phyloP scores from a whole-genome alignment of 768 basidiomycete genomes.

The Boletus rubroflammeus region DNA sequence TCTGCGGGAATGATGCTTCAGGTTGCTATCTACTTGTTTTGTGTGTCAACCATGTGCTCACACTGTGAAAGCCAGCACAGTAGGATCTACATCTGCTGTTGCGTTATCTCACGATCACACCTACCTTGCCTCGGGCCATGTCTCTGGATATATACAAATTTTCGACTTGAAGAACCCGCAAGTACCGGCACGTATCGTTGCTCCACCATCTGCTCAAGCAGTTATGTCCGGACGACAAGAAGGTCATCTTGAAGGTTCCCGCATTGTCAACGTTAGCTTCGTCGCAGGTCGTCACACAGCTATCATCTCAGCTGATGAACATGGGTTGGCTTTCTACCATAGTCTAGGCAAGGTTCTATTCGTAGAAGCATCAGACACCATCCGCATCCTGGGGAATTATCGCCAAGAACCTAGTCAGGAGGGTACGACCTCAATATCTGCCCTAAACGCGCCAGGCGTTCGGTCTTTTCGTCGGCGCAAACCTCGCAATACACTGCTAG shows the following conservation, averaged over 20 bases:
- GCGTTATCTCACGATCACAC: constrained; percentile 93
- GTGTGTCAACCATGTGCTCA: constrained; percentile 18
- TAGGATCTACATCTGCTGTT: constrained; percentile 83
- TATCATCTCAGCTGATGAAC: constrained; percentile 84
- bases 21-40: constrained; percentile 41
- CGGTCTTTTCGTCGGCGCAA: constrained; percentile 43
- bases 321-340: constrained; percentile 92
- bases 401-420: constrained; percentile 43
- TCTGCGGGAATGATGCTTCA: constrained; percentile 68
- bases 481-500: constrained; percentile 64
- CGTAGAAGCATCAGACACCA: constrained; percentile 90
- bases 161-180: constrained; percentile 75
- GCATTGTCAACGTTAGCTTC: constrained; percentile 80
- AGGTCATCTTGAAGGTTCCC: constrained; percentile 77
- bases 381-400: constrained; percentile 91
- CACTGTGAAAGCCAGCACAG: constrained; percentile 44
- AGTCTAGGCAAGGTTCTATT: constrained; percentile 91
- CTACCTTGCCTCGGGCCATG: constrained; percentile 85
- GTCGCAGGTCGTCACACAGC: constrained; percentile 91
- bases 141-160: constrained; percentile 78
- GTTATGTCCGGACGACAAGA: constrained; percentile 78
- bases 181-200: constrained; percentile 61
- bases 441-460: constrained; percentile 17
- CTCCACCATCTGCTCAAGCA: constrained; percentile 64
- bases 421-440: constrained; percentile 8